A percentile compares a stretch with the other conserved stretches of the same genome.
Evolutionary conservation across 106 monocot species (phyloP).

Genomic region (Platanthera zijinensis): DNA sequence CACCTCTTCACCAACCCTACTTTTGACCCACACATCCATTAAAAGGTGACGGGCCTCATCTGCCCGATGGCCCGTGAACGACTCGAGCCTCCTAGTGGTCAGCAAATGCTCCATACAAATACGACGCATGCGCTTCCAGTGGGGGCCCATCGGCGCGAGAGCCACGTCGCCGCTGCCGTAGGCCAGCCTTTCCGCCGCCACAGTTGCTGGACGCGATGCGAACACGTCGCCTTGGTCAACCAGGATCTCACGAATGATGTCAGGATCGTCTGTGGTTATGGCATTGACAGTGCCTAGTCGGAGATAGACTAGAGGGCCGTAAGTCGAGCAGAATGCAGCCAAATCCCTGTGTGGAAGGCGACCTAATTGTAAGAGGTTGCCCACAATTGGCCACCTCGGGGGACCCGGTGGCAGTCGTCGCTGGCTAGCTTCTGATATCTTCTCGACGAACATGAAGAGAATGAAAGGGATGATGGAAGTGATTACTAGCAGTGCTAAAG

Average conservation of each 20-base stretch:
- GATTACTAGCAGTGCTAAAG: not conserved
- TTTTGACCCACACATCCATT: constrained; percentile 5
- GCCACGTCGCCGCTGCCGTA: constrained; percentile 78
- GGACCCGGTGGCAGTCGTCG: constrained; percentile 68
- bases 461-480: not conserved
- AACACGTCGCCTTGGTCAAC: constrained; percentile 72
- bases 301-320: constrained; percentile 86
- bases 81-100: constrained; percentile 63
- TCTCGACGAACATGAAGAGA: not conserved
- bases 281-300: constrained; percentile 62
- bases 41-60: constrained; percentile 14
- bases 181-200: constrained; percentile 61
- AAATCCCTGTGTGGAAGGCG: constrained; percentile 69
- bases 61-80: constrained; percentile 53
- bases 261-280: constrained; percentile 66
- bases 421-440: not conserved
- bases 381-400: constrained; percentile 56
- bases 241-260: constrained; percentile 84
- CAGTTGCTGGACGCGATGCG: constrained; percentile 68
- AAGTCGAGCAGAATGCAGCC: constrained; percentile 46
- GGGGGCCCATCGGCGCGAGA: constrained; percentile 65
- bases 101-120: constrained; percentile 92
- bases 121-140: constrained; percentile 83
- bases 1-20: not conserved
- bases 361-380: constrained; percentile 81